phyloP scores from a whole-genome alignment of 306 rosid species.

The Delonix regia region DNA sequence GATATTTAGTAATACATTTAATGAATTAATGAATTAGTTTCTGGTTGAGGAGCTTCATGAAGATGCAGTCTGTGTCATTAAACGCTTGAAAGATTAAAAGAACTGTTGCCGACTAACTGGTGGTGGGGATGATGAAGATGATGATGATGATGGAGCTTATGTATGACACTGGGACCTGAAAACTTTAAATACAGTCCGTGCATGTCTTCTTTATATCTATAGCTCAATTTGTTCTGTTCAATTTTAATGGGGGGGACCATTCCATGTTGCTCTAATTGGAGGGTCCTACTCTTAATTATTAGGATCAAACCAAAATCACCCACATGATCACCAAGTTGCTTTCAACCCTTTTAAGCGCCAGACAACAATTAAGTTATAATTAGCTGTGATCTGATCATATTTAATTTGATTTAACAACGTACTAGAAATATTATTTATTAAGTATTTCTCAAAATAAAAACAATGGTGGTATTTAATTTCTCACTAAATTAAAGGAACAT shows the following conservation, averaged over 20 bases:
- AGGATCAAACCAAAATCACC: neutral
- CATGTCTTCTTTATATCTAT: no score
- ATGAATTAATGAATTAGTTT: constrained; percentile 8
- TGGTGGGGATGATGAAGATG: no score
- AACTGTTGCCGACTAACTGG: neutral
- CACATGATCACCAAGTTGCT: neutral
- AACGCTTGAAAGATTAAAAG: neutral
- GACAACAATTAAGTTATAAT: neutral
- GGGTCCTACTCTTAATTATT: neutral
- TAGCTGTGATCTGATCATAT: neutral
- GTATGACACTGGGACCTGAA: neutral
- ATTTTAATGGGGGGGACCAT: no score
- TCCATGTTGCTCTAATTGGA: neutral
- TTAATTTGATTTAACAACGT: no score
- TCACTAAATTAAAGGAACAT: no score
- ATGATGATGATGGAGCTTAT: neutral
- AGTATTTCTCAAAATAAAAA: no score
- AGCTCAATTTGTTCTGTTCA: no score
- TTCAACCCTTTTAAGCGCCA: neutral
- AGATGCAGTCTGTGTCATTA: neutral
- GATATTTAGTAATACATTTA: no score
- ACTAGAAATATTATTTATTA: no score
- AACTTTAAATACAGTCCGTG: neutral
- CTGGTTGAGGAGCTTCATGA: neutral
- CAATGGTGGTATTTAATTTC: no score